Evolutionary conservation across 2,329 filamentous ascomycete genomes (phyloP).

Genomic region (Dothistroma septosporum): DNA sequence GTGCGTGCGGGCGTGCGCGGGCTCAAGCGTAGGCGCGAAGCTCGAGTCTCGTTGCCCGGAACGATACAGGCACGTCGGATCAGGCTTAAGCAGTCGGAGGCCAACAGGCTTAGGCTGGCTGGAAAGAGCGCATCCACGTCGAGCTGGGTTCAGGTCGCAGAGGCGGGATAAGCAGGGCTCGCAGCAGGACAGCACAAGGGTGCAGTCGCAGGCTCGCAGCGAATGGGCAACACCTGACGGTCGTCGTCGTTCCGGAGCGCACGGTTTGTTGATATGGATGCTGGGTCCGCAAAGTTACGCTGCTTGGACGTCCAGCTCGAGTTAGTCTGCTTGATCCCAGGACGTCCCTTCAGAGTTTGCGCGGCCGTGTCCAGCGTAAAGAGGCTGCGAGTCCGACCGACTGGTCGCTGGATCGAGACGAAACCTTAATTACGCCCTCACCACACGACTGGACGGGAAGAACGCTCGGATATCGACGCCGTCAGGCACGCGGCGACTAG

Average conservation of each 20-base stretch:
- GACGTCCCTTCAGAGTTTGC: constrained; percentile 2
- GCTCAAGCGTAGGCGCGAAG: background rate
- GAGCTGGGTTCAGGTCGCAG: constrained; percentile 7
- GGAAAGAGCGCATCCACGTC: background rate
- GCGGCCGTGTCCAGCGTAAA: background rate
- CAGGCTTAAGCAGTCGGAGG: background rate
- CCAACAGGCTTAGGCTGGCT: background rate
- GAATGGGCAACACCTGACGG: constrained; percentile 10
- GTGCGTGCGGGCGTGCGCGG: constrained; percentile 21
- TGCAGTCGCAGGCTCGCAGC: constrained; percentile 9
- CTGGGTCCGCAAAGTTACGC: constrained; percentile 7
- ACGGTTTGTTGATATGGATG: constrained; percentile 5
- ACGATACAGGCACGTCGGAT: background rate
- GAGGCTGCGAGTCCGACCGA: background rate
- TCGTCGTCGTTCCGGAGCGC: background rate
- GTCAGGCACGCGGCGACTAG: background rate
- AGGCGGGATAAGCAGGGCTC: constrained; percentile 8
- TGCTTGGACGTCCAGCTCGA: background rate
- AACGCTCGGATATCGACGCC: background rate
- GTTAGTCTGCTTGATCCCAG: background rate
- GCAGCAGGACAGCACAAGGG: constrained; percentile 10
- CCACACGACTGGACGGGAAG: constrained; percentile 9
- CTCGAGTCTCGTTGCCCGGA: background rate
- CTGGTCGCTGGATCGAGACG: constrained; percentile 3
- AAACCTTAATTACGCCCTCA: constrained; percentile 9